These are phyloP conservation scores for Turritis glabra DNA, from an alignment of 345 rosid species.

Conservation along the genomic window DNA sequence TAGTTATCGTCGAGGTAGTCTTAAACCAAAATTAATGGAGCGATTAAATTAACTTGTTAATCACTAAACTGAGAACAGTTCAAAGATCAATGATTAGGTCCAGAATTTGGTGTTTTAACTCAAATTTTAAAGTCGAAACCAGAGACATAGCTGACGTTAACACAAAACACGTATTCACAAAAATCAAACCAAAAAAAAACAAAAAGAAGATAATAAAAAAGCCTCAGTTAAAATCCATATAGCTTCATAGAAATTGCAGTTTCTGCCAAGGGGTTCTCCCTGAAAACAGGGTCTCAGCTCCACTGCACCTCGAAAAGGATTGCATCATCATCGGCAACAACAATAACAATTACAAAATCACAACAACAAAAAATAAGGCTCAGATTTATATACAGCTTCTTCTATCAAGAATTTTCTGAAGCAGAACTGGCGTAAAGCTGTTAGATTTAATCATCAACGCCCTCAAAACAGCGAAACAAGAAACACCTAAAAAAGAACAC, in stretches of 20 bases:
- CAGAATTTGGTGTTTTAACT: too few species aligned
- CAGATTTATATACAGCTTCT: slow-evolving; percentile 64
- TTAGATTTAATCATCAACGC: slow-evolving; percentile 50
- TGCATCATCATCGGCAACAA: slow-evolving; percentile 42
- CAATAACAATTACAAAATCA: too few species aligned
- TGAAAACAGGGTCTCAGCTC: slow-evolving; percentile 57
- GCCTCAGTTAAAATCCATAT: slow-evolving; percentile 55
- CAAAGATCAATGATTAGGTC: too few species aligned
- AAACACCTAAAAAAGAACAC: too few species aligned
- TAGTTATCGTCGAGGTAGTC: too few species aligned
- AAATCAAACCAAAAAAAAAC: not conserved
- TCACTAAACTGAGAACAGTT: too few species aligned
- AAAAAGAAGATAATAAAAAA: fast-evolving
- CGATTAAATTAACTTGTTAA: too few species aligned
- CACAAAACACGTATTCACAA: not conserved
- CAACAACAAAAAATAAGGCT: slow-evolving; percentile 39
- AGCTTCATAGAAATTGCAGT: slow-evolving; percentile 42
- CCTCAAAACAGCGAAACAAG: not conserved
- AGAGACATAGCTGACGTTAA: too few species aligned
- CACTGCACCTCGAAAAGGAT: slow-evolving; percentile 59
- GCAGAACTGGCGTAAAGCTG: slow-evolving; percentile 99
- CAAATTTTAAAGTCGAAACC: too few species aligned
- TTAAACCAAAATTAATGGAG: too few species aligned
- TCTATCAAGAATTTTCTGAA: slow-evolving; percentile 92
- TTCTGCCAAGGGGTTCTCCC: slow-evolving; percentile 64